Evolutionary conservation across 257 asterid genomes (phyloP).

Genomic region (Fraxinus anomala): DNA sequence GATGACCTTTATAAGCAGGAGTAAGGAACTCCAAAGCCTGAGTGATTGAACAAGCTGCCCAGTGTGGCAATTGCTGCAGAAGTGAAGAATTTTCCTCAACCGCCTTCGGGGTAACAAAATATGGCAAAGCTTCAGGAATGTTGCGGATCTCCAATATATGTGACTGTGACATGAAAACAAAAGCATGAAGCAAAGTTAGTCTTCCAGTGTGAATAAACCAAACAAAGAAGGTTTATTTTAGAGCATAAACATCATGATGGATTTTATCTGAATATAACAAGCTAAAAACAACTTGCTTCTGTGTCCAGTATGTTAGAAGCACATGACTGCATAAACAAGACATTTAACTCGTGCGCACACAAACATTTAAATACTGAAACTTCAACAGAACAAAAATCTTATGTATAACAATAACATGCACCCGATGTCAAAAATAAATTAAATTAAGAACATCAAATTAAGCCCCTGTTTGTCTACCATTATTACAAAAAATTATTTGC

Average conservation of each 20-base stretch:
- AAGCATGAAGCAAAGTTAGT: conserved; percentile 21
- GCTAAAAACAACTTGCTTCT: not conserved
- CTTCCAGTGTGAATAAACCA: conserved; percentile 1
- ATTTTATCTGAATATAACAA: not conserved
- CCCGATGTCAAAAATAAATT: not conserved
- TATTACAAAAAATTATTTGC: too few species aligned
- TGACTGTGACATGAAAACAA: conserved; percentile 48
- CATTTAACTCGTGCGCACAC: not conserved
- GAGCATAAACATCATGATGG: not conserved
- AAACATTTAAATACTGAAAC: not conserved
- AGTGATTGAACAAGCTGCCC: conserved; percentile 98
- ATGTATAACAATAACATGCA: not conserved
- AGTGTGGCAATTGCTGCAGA: conserved; percentile 96
- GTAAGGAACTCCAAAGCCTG: conserved; percentile 96
- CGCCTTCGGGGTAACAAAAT: conserved; percentile 91
- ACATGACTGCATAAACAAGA: not conserved
- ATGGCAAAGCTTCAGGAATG: conserved; percentile 94
- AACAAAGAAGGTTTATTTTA: conserved; percentile 4
- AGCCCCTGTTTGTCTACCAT: too few species aligned
- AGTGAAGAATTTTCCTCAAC: conserved; percentile 91
- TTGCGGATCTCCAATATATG: conserved; percentile 79
- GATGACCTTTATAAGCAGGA: conserved; percentile 95
- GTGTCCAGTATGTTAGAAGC: not conserved
- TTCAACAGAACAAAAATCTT: not conserved
- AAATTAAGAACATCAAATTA: not conserved